A percentile compares a stretch with the other conserved stretches of the same genome.
phyloP scores from a whole-genome alignment of 2,329 filamentous ascomycete species.

The Hypoxylon sp. region DNA sequence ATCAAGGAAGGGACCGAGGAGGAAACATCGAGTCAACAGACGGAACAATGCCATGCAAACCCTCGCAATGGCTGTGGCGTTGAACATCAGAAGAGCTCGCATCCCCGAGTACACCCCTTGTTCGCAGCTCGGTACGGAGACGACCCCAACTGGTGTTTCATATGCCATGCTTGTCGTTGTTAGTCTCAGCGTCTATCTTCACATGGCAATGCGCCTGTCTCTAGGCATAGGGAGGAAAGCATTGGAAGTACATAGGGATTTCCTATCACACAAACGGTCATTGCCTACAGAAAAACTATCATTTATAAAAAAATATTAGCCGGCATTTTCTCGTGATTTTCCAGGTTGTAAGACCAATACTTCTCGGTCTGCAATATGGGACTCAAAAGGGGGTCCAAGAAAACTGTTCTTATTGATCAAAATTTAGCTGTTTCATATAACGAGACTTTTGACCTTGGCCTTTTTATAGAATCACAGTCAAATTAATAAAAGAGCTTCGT shows the following conservation, averaged over 20 bases:
- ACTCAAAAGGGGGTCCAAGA: neutral
- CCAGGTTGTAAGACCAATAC: neutral
- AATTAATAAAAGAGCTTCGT: neutral
- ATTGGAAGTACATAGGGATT: neutral
- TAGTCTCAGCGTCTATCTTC: neutral
- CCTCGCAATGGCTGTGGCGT: no score
- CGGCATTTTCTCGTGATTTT: neutral
- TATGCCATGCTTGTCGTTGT: neutral
- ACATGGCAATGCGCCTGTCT: neutral
- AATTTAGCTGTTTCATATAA: neutral
- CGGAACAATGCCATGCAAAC: neutral
- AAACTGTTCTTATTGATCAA: neutral
- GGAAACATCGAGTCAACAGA: neutral
- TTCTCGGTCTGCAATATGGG: neutral
- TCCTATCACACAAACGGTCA: neutral
- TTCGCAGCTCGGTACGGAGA: constrained; percentile 15
- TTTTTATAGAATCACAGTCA: neutral
- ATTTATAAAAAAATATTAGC: neutral
- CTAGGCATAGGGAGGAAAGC: neutral
- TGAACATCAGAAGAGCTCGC: neutral
- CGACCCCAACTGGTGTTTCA: constrained; percentile 13
- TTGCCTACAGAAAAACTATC: neutral
- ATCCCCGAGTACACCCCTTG: constrained; percentile 7
- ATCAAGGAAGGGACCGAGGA: neutral
- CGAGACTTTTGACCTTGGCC: neutral